Evolutionary conservation across 2,329 filamentous ascomycete species (phyloP).

Genomic region (Cercospora zeae-maydis): DNA sequence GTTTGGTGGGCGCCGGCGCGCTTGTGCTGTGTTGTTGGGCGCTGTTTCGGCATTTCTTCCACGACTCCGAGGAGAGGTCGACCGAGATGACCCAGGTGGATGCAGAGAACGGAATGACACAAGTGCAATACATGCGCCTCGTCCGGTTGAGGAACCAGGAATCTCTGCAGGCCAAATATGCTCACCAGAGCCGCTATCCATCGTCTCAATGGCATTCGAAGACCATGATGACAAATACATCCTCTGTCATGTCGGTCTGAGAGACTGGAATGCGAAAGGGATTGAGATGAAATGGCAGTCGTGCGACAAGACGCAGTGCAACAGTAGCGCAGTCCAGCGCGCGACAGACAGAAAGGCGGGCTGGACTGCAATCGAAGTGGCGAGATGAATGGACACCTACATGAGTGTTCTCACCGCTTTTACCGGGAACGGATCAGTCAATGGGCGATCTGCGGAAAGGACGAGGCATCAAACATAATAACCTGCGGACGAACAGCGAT

Average conservation of each 20-base stretch:
- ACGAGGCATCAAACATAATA: neutral
- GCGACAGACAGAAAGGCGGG: neutral
- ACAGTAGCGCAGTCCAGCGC: neutral
- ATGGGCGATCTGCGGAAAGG: neutral
- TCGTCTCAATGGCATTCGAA: slow-evolving; percentile 6
- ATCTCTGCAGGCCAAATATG: slow-evolving; percentile 20
- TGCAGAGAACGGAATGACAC: slow-evolving; percentile 19
- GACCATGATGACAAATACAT: slow-evolving; percentile 12
- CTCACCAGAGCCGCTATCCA: slow-evolving; percentile 2
- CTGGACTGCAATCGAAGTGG: neutral
- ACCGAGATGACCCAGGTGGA: neutral
- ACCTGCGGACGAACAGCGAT: neutral
- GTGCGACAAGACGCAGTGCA: neutral
- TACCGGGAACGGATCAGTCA: neutral
- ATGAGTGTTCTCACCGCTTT: neutral
- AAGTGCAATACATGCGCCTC: slow-evolving; percentile 27
- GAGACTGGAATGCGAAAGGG: too few species aligned
- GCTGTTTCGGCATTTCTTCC: slow-evolving; percentile 21
- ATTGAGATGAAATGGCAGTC: neutral
- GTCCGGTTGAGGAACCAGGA: slow-evolving; percentile 26
- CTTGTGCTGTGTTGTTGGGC: slow-evolving; percentile 22
- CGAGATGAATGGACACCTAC: neutral
- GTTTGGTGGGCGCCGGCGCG: slow-evolving; percentile 23
- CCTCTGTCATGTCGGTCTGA: slow-evolving; percentile 18
- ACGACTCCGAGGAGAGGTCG: neutral